These are phyloP conservation scores for Paramecium tetraurelia DNA, from an alignment of 73 alveolate genomes.

Conservation along the genomic window DNA sequence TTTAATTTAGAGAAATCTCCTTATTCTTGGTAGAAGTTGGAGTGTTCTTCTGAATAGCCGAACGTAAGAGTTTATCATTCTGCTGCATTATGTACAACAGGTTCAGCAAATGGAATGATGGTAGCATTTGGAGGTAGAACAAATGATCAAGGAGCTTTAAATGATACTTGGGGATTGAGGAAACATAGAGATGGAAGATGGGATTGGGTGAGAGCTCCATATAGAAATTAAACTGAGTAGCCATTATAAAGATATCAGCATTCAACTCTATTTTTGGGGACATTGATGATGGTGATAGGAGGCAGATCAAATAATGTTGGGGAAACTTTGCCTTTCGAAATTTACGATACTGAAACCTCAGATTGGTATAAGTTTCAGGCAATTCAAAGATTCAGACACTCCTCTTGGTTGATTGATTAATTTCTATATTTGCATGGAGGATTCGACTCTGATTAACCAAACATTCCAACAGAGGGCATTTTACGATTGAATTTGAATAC, in stretches of 20 bases:
- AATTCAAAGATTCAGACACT: slow-evolving; percentile 90
- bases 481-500: slow-evolving; percentile 75
- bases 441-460: slow-evolving; percentile 89
- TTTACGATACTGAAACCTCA: slow-evolving; percentile 96
- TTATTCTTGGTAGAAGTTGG: slow-evolving; percentile 86
- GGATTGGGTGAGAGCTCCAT: slow-evolving; percentile 99
- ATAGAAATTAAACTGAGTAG: slow-evolving; percentile 73
- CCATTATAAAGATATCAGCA: slow-evolving; percentile 83
- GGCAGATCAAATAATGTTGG: slow-evolving; percentile 91
- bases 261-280: slow-evolving; percentile 88
- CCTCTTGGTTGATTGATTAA: slow-evolving; percentile 72
- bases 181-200: slow-evolving; percentile 98
- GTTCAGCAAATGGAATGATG: slow-evolving; percentile 99
- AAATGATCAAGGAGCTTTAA: slow-evolving; percentile 80
- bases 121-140: slow-evolving; percentile 94
- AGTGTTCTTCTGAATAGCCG: slow-evolving; percentile 85
- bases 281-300: slow-evolving; percentile 90
- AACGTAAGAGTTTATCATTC: slow-evolving; percentile 96
- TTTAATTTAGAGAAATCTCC: slow-evolving; percentile 89
- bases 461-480: slow-evolving; percentile 86
- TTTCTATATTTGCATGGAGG: slow-evolving; percentile 91
- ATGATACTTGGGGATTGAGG: slow-evolving; percentile 98
- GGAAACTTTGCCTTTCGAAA: slow-evolving; percentile 92
- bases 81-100: slow-evolving; percentile 95
- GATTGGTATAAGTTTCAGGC: slow-evolving; percentile 92